These are phyloP conservation scores for Suhomyces xylopsoci DNA, from an alignment of 805 yeast species.

Conservation along the genomic window DNA sequence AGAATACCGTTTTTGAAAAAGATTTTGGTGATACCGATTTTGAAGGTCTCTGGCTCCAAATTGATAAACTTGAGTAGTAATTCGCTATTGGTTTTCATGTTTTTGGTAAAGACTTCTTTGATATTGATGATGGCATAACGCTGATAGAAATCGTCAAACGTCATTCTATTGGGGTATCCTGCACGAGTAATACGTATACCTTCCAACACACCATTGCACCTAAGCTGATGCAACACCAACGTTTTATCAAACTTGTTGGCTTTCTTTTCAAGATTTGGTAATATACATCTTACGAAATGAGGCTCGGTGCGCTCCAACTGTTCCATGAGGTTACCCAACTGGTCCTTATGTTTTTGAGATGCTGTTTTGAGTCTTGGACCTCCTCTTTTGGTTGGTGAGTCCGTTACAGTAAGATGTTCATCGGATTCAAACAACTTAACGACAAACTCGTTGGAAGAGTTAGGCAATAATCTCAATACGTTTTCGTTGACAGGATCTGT, in stretches of 20 bases:
- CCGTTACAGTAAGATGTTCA: constrained; percentile 17
- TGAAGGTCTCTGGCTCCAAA: constrained; percentile 57
- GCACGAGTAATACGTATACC: constrained; percentile 97
- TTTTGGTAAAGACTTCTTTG: constrained; percentile 41
- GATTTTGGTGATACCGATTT: constrained; percentile 68
- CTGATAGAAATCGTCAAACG: constrained; percentile 72
- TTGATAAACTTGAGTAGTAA: constrained; percentile 59
- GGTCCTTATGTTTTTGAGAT: constrained; percentile 86
- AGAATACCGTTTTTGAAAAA: constrained; percentile 76
- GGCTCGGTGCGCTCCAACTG: constrained; percentile 83
- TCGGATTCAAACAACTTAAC: constrained; percentile 49
- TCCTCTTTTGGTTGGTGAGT: constrained; percentile 36
- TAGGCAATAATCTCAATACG: constrained; percentile 56
- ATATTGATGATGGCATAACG: constrained; percentile 71
- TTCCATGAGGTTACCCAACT: constrained; percentile 64
- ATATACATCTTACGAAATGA: constrained; percentile 92
- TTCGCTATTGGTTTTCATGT: constrained; percentile 67
- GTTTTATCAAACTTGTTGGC: constrained; percentile 70
- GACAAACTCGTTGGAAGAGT: constrained; percentile 57
- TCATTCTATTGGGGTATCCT: constrained; percentile 92
- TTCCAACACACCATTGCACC: constrained; percentile 97
- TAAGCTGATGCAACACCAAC: constrained; percentile 79
- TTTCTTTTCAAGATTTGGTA: constrained; percentile 78
- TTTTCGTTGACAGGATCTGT: constrained; percentile 88
- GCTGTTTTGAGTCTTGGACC: constrained; percentile 51